Evolutionary conservation across 768 basidiomycete genomes (phyloP), one percentile per base, ranked within the genome.

Genomic region (Lyophyllum atratum): DNA sequence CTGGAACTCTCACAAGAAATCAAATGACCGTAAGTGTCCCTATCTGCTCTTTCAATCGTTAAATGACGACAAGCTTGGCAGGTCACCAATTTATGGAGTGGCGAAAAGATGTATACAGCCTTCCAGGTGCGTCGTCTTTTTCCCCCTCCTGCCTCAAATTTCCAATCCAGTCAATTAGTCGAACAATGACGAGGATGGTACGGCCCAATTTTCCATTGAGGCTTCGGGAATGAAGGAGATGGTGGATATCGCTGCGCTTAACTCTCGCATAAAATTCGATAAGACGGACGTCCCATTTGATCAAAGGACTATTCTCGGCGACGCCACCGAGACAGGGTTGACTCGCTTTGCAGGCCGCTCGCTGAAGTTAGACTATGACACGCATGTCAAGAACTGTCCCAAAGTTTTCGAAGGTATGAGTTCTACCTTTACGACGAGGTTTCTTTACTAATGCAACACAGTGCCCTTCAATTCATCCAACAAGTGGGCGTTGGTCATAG

Each of bases 301-400:
- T 19, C 71, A 86, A 67, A 77, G 87, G 47, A 69, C 72, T 37
- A 86, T 89, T 53, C 76, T 89, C 19, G 87, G 87, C 3, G 87
- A 89, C 66, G 87, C 87, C n/a, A 89, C 87, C 3, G 87, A 89
- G 71, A 86, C 86, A n/a, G 87, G 87, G 19, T 73, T 89, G 40
- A 81, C 84, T 25, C 82, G 86, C 37, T 87, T 89, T 67, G 84
- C 86, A 28, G 86, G 84, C 7, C 80, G 81, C 37, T 74, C 78
- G 58, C 66, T 87, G 10, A 66, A 70, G 31, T 55, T 71, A 0
- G 79, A 82, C 55, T 89, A 85, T 60, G 87, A 87, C 61, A 72
- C 61, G 12, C 78, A 84, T 58, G 67, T 79, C 63, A 79, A 78
- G 69, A 69, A 67, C 21, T 72, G 78, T 60, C 75, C 81, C 7